Evolutionary conservation across 2,329 filamentous ascomycete genomes (phyloP), one percentile per base, ranked within the genome.

Genomic region (Calonectria pauciramosa): DNA sequence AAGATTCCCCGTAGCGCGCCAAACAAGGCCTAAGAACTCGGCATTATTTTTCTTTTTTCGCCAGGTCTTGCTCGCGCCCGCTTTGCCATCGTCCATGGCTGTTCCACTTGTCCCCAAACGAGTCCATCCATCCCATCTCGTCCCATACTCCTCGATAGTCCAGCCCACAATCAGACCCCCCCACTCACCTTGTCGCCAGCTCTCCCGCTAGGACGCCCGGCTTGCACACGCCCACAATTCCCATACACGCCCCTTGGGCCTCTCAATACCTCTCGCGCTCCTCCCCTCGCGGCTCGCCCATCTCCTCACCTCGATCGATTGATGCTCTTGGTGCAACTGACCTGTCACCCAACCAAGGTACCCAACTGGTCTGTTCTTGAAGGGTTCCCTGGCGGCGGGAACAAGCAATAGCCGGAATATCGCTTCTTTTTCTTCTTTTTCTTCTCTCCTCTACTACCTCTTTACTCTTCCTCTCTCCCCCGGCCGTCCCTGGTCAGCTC

Each of bases 161-260:
- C 56, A 68, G 67, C 49, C 70, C 70, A 54, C 63, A 72, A 63
- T 64, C 64, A 65, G 56, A 52, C 52, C 49, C 64, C 64, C 70
- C 66, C 56, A 49, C 66, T 34, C 56, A 18, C 47, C 47, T 65
- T 47, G 56, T 68, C 70, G 44, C 64, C 41, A 36, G 71, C 65
- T 64, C 71, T 69, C 71, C 71, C 71, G 71, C 66, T 73, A 60
- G 56, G 56, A 64, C 68, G 68, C 68, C 68, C 56, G 56, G 67
- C 56, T 70, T 63, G 54, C 68, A 70, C 68, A 64, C 68, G 41
- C 68, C 68, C 68, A 70, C 41, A 20, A 66, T 38, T 26, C 68
- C 44, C 44, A 28, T 60, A 69, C 71, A 73, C 71, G 38, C 69
- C 69, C 70, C 71, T 66, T 60, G 56, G 38, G 30, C 71, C 66